Conservation (phyloP, 352 stramenopile genomes). For the Phytophthora hibernalis region DNA sequence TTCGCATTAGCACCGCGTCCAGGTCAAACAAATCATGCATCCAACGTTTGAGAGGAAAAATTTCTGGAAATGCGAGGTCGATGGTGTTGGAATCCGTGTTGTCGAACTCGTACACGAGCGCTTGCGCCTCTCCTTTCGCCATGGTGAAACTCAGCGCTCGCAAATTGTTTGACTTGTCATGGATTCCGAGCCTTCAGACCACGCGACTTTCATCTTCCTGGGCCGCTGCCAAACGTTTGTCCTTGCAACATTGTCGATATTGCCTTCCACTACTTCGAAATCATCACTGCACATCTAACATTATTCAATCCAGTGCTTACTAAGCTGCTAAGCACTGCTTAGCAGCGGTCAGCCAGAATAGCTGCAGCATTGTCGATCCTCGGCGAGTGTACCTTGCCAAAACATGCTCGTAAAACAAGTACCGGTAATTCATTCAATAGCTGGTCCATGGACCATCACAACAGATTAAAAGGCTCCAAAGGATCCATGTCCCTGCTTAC, state of each 20-base stretch:
- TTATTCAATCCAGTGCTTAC: too few relatives aligned
- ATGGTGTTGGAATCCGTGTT: slow-evolving; percentile 41
- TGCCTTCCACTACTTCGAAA: too few relatives aligned
- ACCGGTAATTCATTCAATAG: background rate
- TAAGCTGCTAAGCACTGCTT: too few relatives aligned
- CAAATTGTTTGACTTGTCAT: slow-evolving; percentile 44
- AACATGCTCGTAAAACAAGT: too few relatives aligned
- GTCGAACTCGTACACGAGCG: slow-evolving; percentile 59
- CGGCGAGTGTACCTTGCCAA: too few relatives aligned
- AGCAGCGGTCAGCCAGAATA: background rate
- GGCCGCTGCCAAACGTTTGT: slow-evolving; percentile 34
- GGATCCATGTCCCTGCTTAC: slow-evolving; percentile 17
- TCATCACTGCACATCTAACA: too few relatives aligned
- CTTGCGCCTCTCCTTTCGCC: slow-evolving; percentile 27
- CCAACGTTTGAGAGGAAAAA: slow-evolving; percentile 58
- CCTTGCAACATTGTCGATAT: slow-evolving; percentile 33
- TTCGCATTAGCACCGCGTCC: too few relatives aligned
- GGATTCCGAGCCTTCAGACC: slow-evolving; percentile 16
- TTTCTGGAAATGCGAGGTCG: slow-evolving; percentile 46
- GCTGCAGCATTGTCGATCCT: background rate
- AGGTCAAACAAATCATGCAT: too few relatives aligned
- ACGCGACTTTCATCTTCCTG: slow-evolving; percentile 36
- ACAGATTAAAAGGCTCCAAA: background rate
- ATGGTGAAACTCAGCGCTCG: slow-evolving; percentile 38
- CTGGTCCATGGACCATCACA: background rate